Evolutionary conservation across 768 basidiomycete genomes (phyloP).

Genomic region (Termitomyces sp.): DNA sequence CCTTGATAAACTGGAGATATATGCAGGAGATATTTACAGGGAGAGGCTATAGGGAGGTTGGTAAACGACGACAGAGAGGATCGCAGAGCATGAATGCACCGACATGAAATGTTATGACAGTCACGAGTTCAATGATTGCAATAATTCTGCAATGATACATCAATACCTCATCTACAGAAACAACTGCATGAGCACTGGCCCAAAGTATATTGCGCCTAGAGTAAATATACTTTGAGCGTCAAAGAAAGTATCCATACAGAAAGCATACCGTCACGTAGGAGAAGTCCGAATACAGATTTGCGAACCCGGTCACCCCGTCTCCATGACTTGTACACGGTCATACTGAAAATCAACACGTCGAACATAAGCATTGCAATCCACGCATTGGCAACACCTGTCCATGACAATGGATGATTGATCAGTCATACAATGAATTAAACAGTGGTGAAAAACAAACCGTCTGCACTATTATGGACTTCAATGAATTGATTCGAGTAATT

Average conservation of each 20-base stretch:
- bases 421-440: no score
- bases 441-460: no score
- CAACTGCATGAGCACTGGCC: background rate
- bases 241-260: background rate
- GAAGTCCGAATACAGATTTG: no score
- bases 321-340: no score
- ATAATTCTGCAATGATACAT: background rate
- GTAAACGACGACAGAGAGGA: no score
- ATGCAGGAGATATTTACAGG: background rate
- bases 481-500: no score
- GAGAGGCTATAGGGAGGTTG: background rate
- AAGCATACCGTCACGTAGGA: no score
- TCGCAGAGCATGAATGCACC: no score
- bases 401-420: background rate
- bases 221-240: background rate
- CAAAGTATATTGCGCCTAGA: background rate
- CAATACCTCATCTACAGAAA: background rate
- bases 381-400: background rate
- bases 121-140: background rate
- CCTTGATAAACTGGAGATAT: background rate
- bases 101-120: background rate
- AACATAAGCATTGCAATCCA: background rate
- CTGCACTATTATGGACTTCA: no score
- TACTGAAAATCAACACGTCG: no score
- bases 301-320: no score